phyloP scores from a whole-genome alignment of 345 rosid species.

The Atalantia buxifolia region DNA sequence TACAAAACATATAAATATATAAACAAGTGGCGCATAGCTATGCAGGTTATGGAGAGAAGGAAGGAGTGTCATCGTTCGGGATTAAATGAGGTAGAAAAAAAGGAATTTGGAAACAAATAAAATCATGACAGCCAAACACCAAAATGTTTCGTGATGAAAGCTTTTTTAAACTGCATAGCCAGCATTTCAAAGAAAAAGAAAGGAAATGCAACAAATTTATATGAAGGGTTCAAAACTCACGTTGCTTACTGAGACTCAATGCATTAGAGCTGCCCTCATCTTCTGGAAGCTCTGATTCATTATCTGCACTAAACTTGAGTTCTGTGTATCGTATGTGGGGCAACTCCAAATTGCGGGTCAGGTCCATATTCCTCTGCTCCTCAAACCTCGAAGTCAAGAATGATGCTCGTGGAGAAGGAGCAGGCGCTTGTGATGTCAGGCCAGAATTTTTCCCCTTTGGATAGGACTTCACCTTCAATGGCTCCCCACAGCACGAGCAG shows the following conservation, averaged over 20 bases:
- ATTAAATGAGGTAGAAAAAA: neutral
- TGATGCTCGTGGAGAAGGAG: constrained; percentile 71
- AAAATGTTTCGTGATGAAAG: neutral
- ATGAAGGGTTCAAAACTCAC: constrained; percentile 18
- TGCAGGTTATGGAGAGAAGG: neutral
- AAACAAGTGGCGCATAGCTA: neutral
- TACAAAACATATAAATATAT: no score
- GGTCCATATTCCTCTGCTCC: constrained; percentile 1
- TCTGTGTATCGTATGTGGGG: constrained; percentile 34
- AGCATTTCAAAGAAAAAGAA: neutral
- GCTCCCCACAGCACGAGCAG: constrained; percentile 75
- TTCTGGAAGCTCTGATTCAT: constrained; percentile 32
- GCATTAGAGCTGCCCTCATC: constrained; percentile 27
- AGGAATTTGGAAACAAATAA: neutral
- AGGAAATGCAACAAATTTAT: neutral
- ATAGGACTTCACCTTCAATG: constrained; percentile 46
- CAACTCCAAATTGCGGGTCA: constrained; percentile 24
- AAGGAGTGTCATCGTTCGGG: neutral
- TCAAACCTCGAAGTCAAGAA: constrained; percentile 21
- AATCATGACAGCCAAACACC: neutral
- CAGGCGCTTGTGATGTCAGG: constrained; percentile 44
- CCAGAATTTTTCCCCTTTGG: constrained; percentile 26
- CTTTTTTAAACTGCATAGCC: neutral
- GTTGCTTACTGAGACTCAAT: constrained; percentile 22
- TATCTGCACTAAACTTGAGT: constrained; percentile 35